These are phyloP conservation scores for Russula lepida DNA, from an alignment of 768 basidiomycete species.

Conservation along the genomic window DNA sequence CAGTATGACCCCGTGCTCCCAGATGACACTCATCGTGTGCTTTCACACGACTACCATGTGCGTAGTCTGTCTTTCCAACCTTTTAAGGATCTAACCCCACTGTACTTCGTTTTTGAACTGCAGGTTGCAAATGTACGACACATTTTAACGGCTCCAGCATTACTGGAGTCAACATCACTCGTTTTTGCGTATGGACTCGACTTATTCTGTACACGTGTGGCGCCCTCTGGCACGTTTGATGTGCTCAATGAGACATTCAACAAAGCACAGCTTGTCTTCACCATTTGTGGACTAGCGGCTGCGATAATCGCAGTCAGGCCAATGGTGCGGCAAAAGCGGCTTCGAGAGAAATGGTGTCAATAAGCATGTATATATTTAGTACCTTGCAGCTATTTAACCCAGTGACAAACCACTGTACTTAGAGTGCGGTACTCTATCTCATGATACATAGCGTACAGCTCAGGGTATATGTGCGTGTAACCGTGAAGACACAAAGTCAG, in stretches of 20 bases:
- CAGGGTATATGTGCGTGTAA: not conserved
- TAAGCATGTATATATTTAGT: constrained; percentile 20
- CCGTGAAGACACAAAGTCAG: constrained; percentile 11
- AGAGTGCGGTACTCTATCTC: not conserved
- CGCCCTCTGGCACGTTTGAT: constrained; percentile 88
- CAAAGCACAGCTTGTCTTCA: constrained; percentile 82
- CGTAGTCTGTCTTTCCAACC: constrained; percentile 13
- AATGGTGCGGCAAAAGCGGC: constrained; percentile 61
- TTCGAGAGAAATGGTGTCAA: constrained; percentile 69
- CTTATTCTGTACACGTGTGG: constrained; percentile 76
- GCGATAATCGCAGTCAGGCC: constrained; percentile 81
- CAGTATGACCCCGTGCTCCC: constrained; percentile 77
- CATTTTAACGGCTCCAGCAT: constrained; percentile 72
- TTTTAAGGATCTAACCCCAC: not conserved
- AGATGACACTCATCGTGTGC: constrained; percentile 50
- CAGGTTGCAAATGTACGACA: constrained; percentile 62
- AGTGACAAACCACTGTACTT: not conserved
- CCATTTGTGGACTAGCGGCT: constrained; percentile 56
- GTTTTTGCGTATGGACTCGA: constrained; percentile 84
- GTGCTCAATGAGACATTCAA: constrained; percentile 89
- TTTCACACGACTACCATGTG: constrained; percentile 52
- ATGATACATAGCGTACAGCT: not conserved
- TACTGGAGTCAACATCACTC: constrained; percentile 87
- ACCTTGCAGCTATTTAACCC: too few species aligned
- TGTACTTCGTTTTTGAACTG: not conserved